These are phyloP conservation scores for Sanguinoderma infundibulare DNA, from an alignment of 1,284 basidiomycete species.

Conservation along the genomic window DNA sequence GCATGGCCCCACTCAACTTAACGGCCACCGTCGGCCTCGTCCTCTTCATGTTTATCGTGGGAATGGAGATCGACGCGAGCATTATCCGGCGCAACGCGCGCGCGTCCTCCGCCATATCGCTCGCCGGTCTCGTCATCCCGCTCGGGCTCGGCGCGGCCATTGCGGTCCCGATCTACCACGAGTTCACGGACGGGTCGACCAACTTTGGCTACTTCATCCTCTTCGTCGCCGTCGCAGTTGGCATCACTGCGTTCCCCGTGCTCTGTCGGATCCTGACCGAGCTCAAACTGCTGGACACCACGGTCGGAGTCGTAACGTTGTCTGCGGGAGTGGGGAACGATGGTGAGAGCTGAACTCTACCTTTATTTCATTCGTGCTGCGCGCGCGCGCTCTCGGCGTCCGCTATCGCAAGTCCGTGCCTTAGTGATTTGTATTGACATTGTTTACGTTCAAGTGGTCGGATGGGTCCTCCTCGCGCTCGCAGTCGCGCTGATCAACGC, in stretches of 20 bases:
- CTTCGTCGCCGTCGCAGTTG: slow-evolving; percentile 68
- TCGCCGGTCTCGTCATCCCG: slow-evolving; percentile 63
- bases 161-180: slow-evolving; percentile 64
- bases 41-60: slow-evolving; percentile 90
- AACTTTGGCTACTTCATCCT: slow-evolving; percentile 73
- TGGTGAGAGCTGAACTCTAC: slow-evolving; percentile 32
- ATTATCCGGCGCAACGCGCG: slow-evolving; percentile 55
- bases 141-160: slow-evolving; percentile 71
- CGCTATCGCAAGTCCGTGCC: no score
- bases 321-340: slow-evolving; percentile 78
- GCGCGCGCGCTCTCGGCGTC: no score
- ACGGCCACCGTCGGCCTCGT: slow-evolving; percentile 90
- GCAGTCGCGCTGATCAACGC: slow-evolving; percentile 69
- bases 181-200: slow-evolving; percentile 56
- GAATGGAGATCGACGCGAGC: slow-evolving; percentile 60
- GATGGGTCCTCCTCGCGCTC: slow-evolving; percentile 56
- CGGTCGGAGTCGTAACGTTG: slow-evolving; percentile 70
- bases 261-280: slow-evolving; percentile 64
- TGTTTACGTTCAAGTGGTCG: slow-evolving; percentile 42
- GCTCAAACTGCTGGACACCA: slow-evolving; percentile 55
- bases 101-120: slow-evolving; percentile 50
- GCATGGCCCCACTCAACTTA: slow-evolving; percentile 78
- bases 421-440: not conserved
- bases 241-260: slow-evolving; percentile 70
- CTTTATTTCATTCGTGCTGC: not conserved